Base-by-base conservation (phyloP, 495 filamentous ascomycete genomes). In the Penicillium parvum region DNA sequence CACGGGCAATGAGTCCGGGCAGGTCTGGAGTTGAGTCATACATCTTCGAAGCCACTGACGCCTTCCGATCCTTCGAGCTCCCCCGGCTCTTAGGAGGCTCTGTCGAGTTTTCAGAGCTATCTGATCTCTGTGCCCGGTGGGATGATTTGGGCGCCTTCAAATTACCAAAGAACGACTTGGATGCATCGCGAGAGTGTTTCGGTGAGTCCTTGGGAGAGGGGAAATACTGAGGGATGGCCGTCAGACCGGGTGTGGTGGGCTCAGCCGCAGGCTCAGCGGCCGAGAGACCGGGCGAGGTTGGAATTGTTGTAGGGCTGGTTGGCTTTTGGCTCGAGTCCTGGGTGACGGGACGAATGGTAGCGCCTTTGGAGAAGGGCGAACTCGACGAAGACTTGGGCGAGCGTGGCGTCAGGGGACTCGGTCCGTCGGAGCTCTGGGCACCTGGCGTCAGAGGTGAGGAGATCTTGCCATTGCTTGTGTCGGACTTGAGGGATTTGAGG, bases 81-180 rank as follows among this genome's bases (percentile, higher is more conserved):
- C 65, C 68, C 12, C 71, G 63, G 45, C 69, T 74, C 43, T 70
- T 70, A 4, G 68, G 58, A 7, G 57, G 65, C 5, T 71, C 68
- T 9, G 59, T 52, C 3, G 64, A 69, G 28, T 66, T 54, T 2
- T 53, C 56, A 1, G 70, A 71, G 39, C 65, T 55, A 35, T 74
- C 68, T 28, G 67, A 74, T 25, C 58, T 55, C 20, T 66, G 66
- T 29, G 63, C 30, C 27, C 54, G 60, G 20, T 72, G 71, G 0
- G 77, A 79, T 7, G 74, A 72, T 37, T 75, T 80, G 0, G 76
- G 70, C 16, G 75, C 74, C 43, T 75, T 76, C 41, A 78, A 60
- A 37, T 69, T 79, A 16, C 75, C 65, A 44, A 82, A 82, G 32
- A 81, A 77, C 2, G 74, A 75, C 40, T 65, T 73, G 6, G 77